Conservation (phyloP, 2,329 filamentous ascomycete species). For the Ampelomyces quisqualis region DNA sequence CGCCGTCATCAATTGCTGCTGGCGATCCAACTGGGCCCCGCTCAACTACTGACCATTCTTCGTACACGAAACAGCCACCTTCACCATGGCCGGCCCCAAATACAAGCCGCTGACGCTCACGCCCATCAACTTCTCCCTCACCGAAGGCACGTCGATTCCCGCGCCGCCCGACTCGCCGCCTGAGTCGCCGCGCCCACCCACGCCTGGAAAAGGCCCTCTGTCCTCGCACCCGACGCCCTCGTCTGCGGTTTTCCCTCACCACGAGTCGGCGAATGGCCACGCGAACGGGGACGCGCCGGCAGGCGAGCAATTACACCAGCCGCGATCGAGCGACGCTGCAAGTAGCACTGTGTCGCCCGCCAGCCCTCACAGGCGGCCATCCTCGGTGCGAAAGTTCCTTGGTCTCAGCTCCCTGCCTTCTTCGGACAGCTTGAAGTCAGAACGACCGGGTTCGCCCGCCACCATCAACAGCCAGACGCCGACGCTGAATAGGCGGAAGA, state of each 20-base stretch:
- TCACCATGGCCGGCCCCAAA: constrained; percentile 33
- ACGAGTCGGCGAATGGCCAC: constrained; percentile 17
- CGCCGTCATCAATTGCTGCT: constrained; percentile 20
- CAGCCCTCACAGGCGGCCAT: constrained; percentile 40
- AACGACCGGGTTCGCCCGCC: constrained; percentile 40
- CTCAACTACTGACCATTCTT: constrained; percentile 4
- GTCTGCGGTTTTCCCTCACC: constrained; percentile 29
- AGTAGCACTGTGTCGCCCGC: constrained; percentile 33
- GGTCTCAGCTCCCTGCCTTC: constrained; percentile 43
- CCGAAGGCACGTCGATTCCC: constrained; percentile 46
- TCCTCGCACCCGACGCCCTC: constrained; percentile 46
- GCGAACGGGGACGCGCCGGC: constrained; percentile 16
- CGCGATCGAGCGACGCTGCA: constrained; percentile 32
- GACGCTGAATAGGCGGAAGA: constrained; percentile 41
- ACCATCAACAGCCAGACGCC: constrained; percentile 37
- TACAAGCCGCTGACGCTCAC: constrained; percentile 42
- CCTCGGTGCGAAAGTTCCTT: constrained; percentile 46
- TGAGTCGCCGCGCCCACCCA: constrained; percentile 42
- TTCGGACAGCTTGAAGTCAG: constrained; percentile 40
- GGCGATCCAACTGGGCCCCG: constrained; percentile 6
- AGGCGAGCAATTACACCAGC: constrained; percentile 19
- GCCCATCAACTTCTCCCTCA: constrained; percentile 47
- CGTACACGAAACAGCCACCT: constrained; percentile 2
- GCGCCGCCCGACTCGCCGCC: constrained; percentile 45
- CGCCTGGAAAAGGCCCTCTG: constrained; percentile 43